Evolutionary conservation across 495 filamentous ascomycete genomes (phyloP).

Genomic region (Penicillium macrosclerotiorum): DNA sequence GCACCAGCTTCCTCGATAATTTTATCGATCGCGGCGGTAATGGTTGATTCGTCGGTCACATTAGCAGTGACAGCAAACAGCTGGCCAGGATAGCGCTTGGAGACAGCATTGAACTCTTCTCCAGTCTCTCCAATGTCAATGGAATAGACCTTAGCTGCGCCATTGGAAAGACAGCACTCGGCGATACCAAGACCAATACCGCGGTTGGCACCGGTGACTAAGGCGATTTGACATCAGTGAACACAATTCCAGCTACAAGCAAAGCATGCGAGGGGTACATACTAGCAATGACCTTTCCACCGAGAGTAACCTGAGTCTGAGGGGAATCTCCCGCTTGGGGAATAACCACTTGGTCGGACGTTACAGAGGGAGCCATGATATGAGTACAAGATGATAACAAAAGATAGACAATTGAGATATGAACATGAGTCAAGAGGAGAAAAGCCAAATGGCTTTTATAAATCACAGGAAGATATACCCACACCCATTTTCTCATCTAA

Average conservation of each 20-base stretch:
- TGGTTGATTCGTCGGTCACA: conserved; percentile 36
- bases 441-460: no score
- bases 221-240: no score
- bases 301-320: conserved; percentile 19
- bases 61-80: conserved; percentile 35
- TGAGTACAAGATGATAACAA: not conserved
- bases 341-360: not conserved
- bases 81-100: conserved; percentile 25
- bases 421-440: not conserved
- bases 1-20: conserved; percentile 33
- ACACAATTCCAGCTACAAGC: no score
- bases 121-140: conserved; percentile 40
- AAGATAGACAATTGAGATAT: not conserved
- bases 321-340: conserved; percentile 4
- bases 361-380: conserved; percentile 9
- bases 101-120: conserved; percentile 34
- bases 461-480: no score
- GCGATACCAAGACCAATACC: conserved; percentile 39
- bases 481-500: no score
- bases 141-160: conserved; percentile 37
- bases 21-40: conserved; percentile 35
- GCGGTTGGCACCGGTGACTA: conserved; percentile 39
- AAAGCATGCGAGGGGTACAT: no score
- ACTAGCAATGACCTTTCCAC: conserved; percentile 27
- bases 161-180: conserved; percentile 39